Conservation (phyloP, 345 rosid species). For the Bruguiera gymnorhiza region DNA sequence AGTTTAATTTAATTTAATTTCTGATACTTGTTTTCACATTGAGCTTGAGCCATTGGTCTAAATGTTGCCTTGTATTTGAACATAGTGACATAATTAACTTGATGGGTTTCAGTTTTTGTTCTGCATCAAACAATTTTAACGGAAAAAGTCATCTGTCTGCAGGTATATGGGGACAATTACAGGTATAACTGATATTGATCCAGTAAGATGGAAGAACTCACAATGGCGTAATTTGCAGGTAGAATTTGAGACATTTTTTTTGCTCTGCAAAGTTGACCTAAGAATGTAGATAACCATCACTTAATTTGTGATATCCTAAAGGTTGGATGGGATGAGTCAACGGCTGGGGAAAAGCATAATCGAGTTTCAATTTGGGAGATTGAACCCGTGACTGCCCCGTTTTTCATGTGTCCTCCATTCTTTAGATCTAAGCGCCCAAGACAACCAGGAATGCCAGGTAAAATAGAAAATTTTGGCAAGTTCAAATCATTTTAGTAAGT, state of each 20-base stretch:
- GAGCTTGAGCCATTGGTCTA: background rate
- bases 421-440: conserved; percentile 77
- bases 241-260: background rate
- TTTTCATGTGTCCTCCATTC: conserved; percentile 89
- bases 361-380: conserved; percentile 96
- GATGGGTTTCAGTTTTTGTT: conserved; percentile 1
- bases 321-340: conserved; percentile 99
- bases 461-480: background rate
- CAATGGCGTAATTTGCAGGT: conserved; percentile 98
- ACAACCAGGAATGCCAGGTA: conserved; percentile 83
- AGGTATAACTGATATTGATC: conserved; percentile 81
- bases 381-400: conserved; percentile 90
- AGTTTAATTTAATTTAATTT: background rate
- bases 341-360: conserved; percentile 75
- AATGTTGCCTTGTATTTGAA: background rate
- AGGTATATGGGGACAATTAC: conserved; percentile 98
- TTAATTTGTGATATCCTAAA: conserved; percentile 21
- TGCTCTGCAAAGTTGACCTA: background rate
- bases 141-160: conserved; percentile 22
- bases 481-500: background rate
- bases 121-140: conserved; percentile 1
- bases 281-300: background rate
- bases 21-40: background rate
- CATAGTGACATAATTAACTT: background rate
- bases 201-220: conserved; percentile 88